Percentiles rank a stretch among this genome's conserved stretches.
phyloP scores from a whole-genome alignment of 1,284 basidiomycete genomes.

The Cryptococcus sp. region DNA sequence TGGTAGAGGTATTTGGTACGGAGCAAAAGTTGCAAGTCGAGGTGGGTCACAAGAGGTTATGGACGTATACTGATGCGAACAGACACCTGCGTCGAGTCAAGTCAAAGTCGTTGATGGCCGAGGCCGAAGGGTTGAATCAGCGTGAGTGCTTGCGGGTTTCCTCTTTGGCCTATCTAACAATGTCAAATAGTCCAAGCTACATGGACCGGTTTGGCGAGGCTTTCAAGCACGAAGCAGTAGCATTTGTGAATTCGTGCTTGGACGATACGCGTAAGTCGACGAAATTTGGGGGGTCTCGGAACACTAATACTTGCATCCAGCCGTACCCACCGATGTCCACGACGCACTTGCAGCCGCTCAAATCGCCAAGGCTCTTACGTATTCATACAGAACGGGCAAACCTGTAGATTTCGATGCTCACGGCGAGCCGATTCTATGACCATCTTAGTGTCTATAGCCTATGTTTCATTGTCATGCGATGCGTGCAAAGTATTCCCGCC shows the following conservation, averaged over 20 bases:
- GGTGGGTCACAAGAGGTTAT: constrained; percentile 12
- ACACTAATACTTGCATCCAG: constrained; percentile 1
- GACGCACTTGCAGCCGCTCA: constrained; percentile 35
- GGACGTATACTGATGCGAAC: neutral
- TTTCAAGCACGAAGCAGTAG: constrained; percentile 35
- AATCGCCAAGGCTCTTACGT: constrained; percentile 34
- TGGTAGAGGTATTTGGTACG: constrained; percentile 34
- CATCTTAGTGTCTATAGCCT: too few relatives aligned
- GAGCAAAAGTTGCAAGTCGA: constrained; percentile 34
- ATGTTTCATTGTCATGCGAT: too few relatives aligned
- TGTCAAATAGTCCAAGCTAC: constrained; percentile 11
- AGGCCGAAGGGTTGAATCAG: constrained; percentile 33
- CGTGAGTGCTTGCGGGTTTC: constrained; percentile 12
- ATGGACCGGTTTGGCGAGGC: constrained; percentile 30
- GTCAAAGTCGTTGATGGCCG: constrained; percentile 32
- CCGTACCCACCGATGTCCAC: constrained; percentile 20
- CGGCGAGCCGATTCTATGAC: constrained; percentile 26
- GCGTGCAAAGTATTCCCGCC: too few relatives aligned
- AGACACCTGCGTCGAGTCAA: constrained; percentile 30
- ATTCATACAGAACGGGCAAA: constrained; percentile 23
- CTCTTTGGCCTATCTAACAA: neutral
- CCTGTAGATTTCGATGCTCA: constrained; percentile 33
- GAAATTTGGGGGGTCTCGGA: constrained; percentile 1
- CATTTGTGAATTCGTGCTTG: constrained; percentile 12
- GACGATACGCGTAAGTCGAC: constrained; percentile 13